Evolutionary conservation across 352 stramenopile genomes (phyloP), one percentile per base, ranked within the genome.

Genomic region (Pythium insidiosum): DNA sequence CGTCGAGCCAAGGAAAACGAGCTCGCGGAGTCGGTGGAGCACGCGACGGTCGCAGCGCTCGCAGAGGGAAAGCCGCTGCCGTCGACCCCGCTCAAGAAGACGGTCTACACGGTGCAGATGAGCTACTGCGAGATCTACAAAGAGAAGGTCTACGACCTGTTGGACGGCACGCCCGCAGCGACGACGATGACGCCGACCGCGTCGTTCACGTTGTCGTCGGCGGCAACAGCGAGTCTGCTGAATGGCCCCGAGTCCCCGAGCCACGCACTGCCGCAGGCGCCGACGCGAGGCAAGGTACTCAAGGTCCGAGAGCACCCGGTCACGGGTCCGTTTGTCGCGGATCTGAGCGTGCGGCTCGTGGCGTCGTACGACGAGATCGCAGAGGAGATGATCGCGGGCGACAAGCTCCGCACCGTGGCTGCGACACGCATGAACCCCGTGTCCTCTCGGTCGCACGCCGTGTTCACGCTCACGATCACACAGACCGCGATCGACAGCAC

Each of bases 351-450:
- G 11, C 63, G 68, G 0, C 66, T 78, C 0, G 84, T 95, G 19
- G 65, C 60, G 1, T 88, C 69, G 23, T 94, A 94, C 42, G 73
- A 76, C 0, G 81, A 94, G 37, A 89, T 91, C 25, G 62, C 65
- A 0, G 72, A 86, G 22, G 77, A 89, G 39, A 79, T 91, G 59
- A 43, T 87, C 0, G 68, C 74, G 9, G 95, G 95, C 6, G 96
- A 98, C 49, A 97, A 97, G 48, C 88, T 98, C 25, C 59, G 96
- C 10, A 97, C 86, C 2, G 91, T 98, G 5, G 95, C 89, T 0
- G 79, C 87, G 9, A 99, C 95, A 15, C 67, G 97, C 2, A 99
- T 99, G 96, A 99, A 99, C 68, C 53, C 87, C 1, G 88, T 91
- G 2, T 98, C 88, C 0, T 98, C 88, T 13, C 84, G 96, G 5